Conservation (phyloP, 139 green algal species). For the Nannochloris sp. region DNA sequence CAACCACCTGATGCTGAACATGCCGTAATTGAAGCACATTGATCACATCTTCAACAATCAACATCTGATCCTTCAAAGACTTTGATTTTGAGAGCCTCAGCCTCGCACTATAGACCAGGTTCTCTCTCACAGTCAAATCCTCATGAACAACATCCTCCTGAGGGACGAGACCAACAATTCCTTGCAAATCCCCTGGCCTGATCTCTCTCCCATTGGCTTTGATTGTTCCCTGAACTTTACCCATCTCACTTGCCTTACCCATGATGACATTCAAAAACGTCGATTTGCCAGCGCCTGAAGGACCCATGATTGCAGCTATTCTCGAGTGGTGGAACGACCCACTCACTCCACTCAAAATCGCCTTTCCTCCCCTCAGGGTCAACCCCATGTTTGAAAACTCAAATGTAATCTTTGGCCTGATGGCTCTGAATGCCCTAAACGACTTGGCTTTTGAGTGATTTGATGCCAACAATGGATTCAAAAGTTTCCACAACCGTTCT, state of each 20-base stretch:
- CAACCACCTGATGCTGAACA: conserved; percentile 47
- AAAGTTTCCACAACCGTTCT: conserved; percentile 21
- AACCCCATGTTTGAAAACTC: conserved; percentile 30
- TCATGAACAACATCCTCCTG: conserved; percentile 54
- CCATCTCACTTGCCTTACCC: conserved; percentile 21
- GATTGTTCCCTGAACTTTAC: conserved; percentile 15
- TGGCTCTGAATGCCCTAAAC: conserved; percentile 28
- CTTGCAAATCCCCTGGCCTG: conserved; percentile 14
- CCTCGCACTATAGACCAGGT: conserved; percentile 54
- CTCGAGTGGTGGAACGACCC: conserved; percentile 29
- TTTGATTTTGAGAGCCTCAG: conserved; percentile 38
- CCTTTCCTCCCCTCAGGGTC: conserved; percentile 23
- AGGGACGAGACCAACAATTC: conserved; percentile 41
- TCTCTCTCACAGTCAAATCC: conserved; percentile 57
- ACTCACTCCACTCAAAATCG: conserved; percentile 23
- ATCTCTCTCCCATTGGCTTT: conserved; percentile 39
- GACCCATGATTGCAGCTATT: conserved; percentile 37
- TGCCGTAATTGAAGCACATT: conserved; percentile 22
- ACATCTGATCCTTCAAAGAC: conserved; percentile 11
- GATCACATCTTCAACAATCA: conserved; percentile 29
- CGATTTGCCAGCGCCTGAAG: conserved; percentile 37
- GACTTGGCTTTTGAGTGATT: conserved; percentile 8
- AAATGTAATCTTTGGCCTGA: conserved; percentile 29
- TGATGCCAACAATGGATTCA: conserved; percentile 19
- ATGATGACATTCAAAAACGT: conserved; percentile 40